Base-by-base conservation (phyloP, 2,329 filamentous ascomycete genomes). In the Colletotrichum sp. region DNA sequence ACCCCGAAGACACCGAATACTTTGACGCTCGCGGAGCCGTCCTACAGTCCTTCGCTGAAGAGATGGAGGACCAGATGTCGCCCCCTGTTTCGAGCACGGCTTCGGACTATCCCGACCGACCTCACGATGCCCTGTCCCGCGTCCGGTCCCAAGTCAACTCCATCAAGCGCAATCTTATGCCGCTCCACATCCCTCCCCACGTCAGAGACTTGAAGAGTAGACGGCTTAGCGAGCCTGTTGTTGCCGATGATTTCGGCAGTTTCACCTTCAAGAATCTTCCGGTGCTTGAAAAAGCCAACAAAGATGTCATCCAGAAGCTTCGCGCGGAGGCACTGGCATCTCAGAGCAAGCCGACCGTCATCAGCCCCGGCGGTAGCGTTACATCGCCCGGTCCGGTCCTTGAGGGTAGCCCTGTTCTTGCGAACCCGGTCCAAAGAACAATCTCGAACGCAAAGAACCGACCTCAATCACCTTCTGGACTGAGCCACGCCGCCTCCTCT, bases 261-360 rank as follows among this genome's bases (percentile, higher is more conserved):
- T 99, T 99, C 85, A 92, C 95, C 52, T 99, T 98, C 89, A 99
- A 99, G 87, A 99, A 99, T 80, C 87, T 99, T 65, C 96, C 96
- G 0, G 96, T 99, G 24, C 89, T 99, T 21, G 97, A 99, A 81
- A 99, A 98, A 84, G 97, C 97, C 71, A 99, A 99, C 86, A 99
- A 99, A 83, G 97, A 99, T 81, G 96, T 99, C 34, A 98, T 99
- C 36, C 96, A 99, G 81, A 99, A 99, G 84, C 89, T 99, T 73
- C 93, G 96, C 13, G 95, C 96, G 26, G 96, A 99, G 84, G 96
- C 97, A 5, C 90, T 98, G 87, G 96, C 92, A 4, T 86, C 88
- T 3, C 91, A 93, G 79, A 91, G 84, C 81, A 93, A 93, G 80
- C 85, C 86, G 39, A 83, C 87, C 7, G 83, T 84, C 6, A 81